Evolutionary conservation across 2,329 filamentous ascomycete genomes (phyloP), one percentile per base, ranked within the genome.

Genomic region (Pseudogymnoascus sp.): DNA sequence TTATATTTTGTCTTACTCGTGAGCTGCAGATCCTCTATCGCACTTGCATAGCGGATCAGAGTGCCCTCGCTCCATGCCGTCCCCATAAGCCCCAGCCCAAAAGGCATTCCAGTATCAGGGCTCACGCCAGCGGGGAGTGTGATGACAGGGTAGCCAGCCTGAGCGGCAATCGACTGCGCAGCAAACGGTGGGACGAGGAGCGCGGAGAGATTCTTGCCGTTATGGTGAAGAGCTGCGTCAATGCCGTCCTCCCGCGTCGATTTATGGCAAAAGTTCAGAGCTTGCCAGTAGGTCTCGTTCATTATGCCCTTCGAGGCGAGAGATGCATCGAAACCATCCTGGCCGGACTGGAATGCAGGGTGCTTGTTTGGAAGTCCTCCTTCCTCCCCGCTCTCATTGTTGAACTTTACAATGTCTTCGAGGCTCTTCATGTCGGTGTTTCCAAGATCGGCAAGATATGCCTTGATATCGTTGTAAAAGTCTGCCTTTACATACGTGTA

Each of bases 111-210:
- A 3, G 78, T 80, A 11, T 70, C 73, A 7, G 72, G 66, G 65
- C 81, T 77, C 5, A 84, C 74, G 1, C 85, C 85, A 0, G 80
- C 85, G 0, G 88, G 88, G 1, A 92, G 70, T 0, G 87, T 89
- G 58, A 91, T 78, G 69, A 89, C 79, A 0, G 88, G 88, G 69
- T 91, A 92, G 0, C 88, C 87, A 4, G 88, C 89, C 73, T 91
- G 87, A 0, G 89, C 88, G 0, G 87, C 85, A 64, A 84, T 84
- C 3, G 82, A 82, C 70, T 89, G 86, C 0, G 81, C 87, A 2
- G 87, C 85, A 68, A 88, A 84, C 0, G 86, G 78, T 4, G 88
- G 88, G 0, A 89, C 85, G 1, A 92, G 76, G 2, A 92, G 76
- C 1, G 81, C 88, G 61, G 84, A 79, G 1, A 91, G 75, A 18